These are phyloP conservation scores for Exophiala lecanii-corni DNA, from an alignment of 2,329 filamentous ascomycete genomes.

Conservation along the genomic window DNA sequence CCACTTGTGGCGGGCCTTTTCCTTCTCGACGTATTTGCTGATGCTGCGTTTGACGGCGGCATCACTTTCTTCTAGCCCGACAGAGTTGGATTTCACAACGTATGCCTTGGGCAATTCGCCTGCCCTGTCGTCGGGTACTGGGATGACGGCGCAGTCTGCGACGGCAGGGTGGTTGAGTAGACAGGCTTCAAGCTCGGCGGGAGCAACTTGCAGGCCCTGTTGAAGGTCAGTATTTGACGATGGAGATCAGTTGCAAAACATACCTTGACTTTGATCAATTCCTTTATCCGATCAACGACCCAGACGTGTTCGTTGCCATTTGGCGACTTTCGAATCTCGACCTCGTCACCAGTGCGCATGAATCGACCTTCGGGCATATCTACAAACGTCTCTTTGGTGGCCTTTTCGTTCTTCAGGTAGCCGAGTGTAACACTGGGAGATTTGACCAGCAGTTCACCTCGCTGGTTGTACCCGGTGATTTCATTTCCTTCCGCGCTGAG, in stretches of 20 bases:
- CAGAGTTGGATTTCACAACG: slow-evolving; percentile 54
- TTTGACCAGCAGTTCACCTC: slow-evolving; percentile 76
- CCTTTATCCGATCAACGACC: slow-evolving; percentile 65
- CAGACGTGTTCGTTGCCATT: slow-evolving; percentile 74
- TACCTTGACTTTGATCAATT: slow-evolving; percentile 75
- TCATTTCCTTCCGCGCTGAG: slow-evolving; percentile 65
- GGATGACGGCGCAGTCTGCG: slow-evolving; percentile 75
- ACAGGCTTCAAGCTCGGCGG: slow-evolving; percentile 76
- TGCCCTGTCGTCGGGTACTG: slow-evolving; percentile 59
- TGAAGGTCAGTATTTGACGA: slow-evolving; percentile 4
- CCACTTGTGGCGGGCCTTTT: slow-evolving; percentile 61
- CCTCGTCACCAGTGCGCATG: slow-evolving; percentile 83
- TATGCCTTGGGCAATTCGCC: slow-evolving; percentile 62
- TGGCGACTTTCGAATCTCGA: slow-evolving; percentile 59
- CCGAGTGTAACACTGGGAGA: slow-evolving; percentile 73
- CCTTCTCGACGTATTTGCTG: slow-evolving; percentile 54
- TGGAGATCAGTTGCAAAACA: slow-evolving; percentile 34
- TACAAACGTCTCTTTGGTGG: slow-evolving; percentile 71
- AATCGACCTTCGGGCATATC: slow-evolving; percentile 61
- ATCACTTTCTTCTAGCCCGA: slow-evolving; percentile 50
- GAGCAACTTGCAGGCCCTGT: slow-evolving; percentile 75
- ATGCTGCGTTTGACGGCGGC: slow-evolving; percentile 48
- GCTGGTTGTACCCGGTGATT: slow-evolving; percentile 64
- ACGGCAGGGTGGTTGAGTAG: slow-evolving; percentile 70
- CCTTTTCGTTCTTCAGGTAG: slow-evolving; percentile 81